Evolutionary conservation across 257 asterid species (phyloP), one percentile per base, ranked within the genome.

Genomic region (Plantago ovata): DNA sequence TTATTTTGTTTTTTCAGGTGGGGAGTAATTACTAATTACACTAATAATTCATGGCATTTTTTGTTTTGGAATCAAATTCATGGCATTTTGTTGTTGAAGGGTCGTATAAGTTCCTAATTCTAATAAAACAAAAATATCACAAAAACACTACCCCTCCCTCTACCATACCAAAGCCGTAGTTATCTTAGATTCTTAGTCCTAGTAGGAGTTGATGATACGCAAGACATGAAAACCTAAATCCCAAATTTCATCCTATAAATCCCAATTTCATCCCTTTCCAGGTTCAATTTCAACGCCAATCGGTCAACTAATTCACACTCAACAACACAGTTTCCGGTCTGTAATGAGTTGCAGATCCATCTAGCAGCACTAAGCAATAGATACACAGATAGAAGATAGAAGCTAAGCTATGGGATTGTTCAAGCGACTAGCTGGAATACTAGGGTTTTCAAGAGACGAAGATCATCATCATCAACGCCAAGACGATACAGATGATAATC

Each of bases 371-470:
- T 3, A 24, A 5, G 5, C 2, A 5, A 24, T 24, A 24, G 36
- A 28, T 28, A 6, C 7, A 28, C 0, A 28, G 4, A 28, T 8
- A 28, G 36, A 28, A 19, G 21, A n/a, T n/a, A 23, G 23, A 50
- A 40, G n/a, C n/a, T n/a, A n/a, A n/a, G n/a, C n/a, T n/a, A 87
- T 87, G 96, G 81, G 92, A 38, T 63, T 82, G 28, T 73, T 87
- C 36, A 82, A 71, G 51, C 77, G 62, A 62, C 53, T 87, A 61
- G 77, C 77, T 11, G 87, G 81, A 10, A 54, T 84, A 40, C 65
- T 87, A 56, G 89, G 96, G 82, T 66, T 84, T 16, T 50, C 69
- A 10, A 77, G 59, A 59, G 92, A 82, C 15, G 94, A 84, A 53
- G 84, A 72, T 54, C 75, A 75, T 43, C 81, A 66, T 6, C 76